A percentile compares a stretch with the other conserved stretches of the same genome.
These are phyloP conservation scores for Coccomyxa subellipsoidea DNA, from an alignment of 163 green algal genomes.

Conservation along the genomic window DNA sequence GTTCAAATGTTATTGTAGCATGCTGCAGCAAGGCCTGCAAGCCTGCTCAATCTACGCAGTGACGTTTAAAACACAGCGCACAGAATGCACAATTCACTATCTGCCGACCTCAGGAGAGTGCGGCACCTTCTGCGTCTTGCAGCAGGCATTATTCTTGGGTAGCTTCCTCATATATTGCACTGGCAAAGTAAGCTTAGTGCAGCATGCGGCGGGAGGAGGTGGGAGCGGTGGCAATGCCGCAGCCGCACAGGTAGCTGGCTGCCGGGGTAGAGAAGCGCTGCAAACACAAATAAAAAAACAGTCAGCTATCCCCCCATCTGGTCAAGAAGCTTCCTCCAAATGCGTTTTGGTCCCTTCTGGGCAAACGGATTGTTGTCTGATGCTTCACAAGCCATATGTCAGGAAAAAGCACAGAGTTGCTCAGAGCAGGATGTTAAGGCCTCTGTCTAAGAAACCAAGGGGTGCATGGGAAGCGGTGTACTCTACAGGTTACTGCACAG, in stretches of 20 bases:
- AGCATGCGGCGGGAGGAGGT: neutral
- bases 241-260: slow-evolving; percentile 3
- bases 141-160: neutral
- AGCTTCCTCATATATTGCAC: neutral
- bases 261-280: neutral
- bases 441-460: neutral
- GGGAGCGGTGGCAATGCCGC: slow-evolving; percentile 4
- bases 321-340: no score
- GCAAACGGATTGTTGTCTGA: no score
- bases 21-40: neutral
- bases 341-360: no score
- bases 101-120: no score
- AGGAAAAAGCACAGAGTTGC: neutral
- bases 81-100: no score
- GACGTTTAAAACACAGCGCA: no score
- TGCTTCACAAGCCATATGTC: no score
- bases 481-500: no score
- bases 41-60: no score
- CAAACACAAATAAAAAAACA: neutral
- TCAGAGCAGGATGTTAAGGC: neutral
- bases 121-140: neutral
- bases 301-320: neutral
- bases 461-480: no score
- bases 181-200: neutral
- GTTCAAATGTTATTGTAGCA: neutral